Evolutionary conservation across 176 grass and related monocot genomes (phyloP).

Genomic region (Alopecurus myosuroides): DNA sequence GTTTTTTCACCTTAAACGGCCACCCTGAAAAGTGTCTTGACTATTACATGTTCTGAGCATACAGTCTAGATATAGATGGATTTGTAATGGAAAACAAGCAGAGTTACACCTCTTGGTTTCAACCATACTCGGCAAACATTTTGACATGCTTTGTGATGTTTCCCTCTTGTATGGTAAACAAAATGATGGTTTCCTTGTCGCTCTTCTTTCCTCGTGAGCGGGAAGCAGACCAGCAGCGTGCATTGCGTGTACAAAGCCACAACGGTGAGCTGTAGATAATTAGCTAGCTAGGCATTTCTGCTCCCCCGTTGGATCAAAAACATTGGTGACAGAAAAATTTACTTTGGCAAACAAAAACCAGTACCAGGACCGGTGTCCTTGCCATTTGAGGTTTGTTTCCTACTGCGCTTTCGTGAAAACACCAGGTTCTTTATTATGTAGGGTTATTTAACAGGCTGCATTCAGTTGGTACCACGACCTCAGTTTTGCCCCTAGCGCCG

Average conservation of each 20-base stretch:
- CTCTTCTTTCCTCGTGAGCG: too few species aligned
- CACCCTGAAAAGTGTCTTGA: background rate
- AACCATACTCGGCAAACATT: background rate
- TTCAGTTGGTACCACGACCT: too few species aligned
- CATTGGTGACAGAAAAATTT: background rate
- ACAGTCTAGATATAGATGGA: too few species aligned
- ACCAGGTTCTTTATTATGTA: background rate
- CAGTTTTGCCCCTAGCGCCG: too few species aligned
- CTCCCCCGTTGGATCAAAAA: background rate
- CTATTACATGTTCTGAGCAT: background rate
- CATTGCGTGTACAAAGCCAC: slow-evolving; percentile 9
- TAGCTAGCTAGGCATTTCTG: slow-evolving; percentile 48
- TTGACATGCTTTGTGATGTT: background rate
- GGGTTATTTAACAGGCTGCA: too few species aligned
- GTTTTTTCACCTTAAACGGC: background rate
- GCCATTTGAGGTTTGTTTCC: background rate
- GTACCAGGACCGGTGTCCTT: background rate
- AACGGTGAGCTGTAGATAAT: slow-evolving; percentile 9
- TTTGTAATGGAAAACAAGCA: background rate
- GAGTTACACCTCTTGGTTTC: background rate
- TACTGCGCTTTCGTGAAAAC: background rate
- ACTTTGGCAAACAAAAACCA: background rate
- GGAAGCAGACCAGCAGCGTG: too few species aligned
- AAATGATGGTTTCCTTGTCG: slow-evolving; percentile 16
- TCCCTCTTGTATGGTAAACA: slow-evolving; percentile 21